Evolutionary conservation across 805 yeast genomes (phyloP).

Genomic region (Starmerella cellae): DNA sequence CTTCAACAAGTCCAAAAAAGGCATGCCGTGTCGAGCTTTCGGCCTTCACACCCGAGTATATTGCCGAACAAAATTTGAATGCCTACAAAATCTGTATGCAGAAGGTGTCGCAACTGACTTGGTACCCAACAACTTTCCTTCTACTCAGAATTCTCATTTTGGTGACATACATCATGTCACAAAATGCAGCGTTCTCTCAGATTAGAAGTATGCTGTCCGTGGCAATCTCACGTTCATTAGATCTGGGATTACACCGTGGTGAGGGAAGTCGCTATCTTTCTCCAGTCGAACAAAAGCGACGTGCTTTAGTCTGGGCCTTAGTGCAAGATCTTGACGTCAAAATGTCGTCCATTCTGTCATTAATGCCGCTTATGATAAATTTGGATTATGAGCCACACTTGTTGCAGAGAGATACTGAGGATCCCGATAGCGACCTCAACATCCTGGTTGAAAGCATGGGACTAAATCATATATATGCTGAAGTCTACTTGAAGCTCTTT

Average conservation of each 20-base stretch:
- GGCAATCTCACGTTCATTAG: slow-evolving; percentile 43
- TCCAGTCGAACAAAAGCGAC: slow-evolving; percentile 28
- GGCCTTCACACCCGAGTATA: background rate
- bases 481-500: slow-evolving; percentile 15
- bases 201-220: slow-evolving; percentile 32
- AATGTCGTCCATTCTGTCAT: slow-evolving; percentile 35
- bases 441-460: slow-evolving; percentile 1
- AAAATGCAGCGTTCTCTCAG: slow-evolving; percentile 15
- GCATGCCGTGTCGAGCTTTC: background rate
- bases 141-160: slow-evolving; percentile 34
- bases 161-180: slow-evolving; percentile 19
- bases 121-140: slow-evolving; percentile 10
- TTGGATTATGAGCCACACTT: slow-evolving; percentile 7
- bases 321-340: slow-evolving; percentile 38
- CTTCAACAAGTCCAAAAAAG: background rate
- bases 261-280: slow-evolving; percentile 33
- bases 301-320: slow-evolving; percentile 38
- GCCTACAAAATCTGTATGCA: slow-evolving; percentile 36
- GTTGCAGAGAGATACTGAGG: slow-evolving; percentile 2
- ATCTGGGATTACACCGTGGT: slow-evolving; percentile 42
- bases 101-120: slow-evolving; percentile 35
- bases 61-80: slow-evolving; percentile 32
- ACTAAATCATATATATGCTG: slow-evolving; percentile 12
- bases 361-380: slow-evolving; percentile 33
- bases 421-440: slow-evolving; percentile 1